phyloP scores from a whole-genome alignment of 306 rosid genomes.

The Canavalia ensiformis region DNA sequence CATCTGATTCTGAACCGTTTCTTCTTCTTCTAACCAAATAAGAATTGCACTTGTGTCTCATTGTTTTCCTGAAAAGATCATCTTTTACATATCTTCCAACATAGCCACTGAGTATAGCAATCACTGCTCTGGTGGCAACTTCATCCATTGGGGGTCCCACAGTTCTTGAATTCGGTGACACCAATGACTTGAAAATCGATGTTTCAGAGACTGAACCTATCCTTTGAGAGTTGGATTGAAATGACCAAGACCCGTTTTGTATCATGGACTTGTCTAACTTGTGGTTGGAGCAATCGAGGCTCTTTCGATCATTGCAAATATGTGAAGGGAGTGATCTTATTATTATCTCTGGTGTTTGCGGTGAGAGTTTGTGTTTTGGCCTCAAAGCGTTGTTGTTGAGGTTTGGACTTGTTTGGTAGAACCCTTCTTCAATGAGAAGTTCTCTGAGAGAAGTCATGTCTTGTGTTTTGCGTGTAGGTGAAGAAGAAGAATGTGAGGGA shows the following conservation, averaged over 20 bases:
- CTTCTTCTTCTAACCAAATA: constrained; percentile 60
- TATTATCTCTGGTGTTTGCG: constrained; percentile 39
- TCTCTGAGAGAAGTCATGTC: constrained; percentile 72
- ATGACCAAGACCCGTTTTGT: constrained; percentile 52
- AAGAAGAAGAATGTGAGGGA: constrained; percentile 29
- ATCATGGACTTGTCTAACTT: constrained; percentile 17
- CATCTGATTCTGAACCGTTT: constrained; percentile 48
- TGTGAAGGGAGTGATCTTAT: constrained; percentile 50
- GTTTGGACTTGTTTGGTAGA: constrained; percentile 42
- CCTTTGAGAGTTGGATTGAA: constrained; percentile 54
- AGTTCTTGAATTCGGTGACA: constrained; percentile 51
- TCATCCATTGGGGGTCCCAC: constrained; percentile 66
- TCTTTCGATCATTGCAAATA: constrained; percentile 59
- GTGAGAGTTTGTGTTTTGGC: constrained; percentile 35
- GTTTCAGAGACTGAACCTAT: constrained; percentile 55
- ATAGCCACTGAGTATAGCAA: constrained; percentile 73
- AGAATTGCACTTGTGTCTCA: constrained; percentile 61
- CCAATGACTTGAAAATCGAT: constrained; percentile 52
- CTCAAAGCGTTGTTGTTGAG: constrained; percentile 1
- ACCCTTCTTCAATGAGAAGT: constrained; percentile 72
- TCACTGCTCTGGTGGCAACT: constrained; percentile 72
- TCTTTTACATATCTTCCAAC: constrained; percentile 69
- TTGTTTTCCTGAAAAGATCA: constrained; percentile 57
- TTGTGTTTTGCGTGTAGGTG: not conserved
- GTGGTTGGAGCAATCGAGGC: constrained; percentile 46